Evolutionary conservation across 1,139 yeast genomes (phyloP).

Genomic region (Candida tetrigidarum): DNA sequence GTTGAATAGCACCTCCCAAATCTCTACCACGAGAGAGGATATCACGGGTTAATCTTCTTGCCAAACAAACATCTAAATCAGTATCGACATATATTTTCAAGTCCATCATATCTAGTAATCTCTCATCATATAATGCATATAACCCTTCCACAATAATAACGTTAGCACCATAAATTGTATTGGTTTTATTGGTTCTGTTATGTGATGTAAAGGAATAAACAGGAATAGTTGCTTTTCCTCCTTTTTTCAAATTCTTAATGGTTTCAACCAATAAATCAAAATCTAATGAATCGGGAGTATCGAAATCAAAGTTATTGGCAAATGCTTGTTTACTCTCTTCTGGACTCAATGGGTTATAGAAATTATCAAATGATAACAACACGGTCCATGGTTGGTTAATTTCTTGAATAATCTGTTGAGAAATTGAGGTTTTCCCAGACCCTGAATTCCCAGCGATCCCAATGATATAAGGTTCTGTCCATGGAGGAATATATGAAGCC

Average conservation of each 20-base stretch:
- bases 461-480: slow-evolving; percentile 94
- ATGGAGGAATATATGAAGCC: slow-evolving; percentile 75
- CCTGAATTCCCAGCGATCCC: slow-evolving; percentile 97
- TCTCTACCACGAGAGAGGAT: slow-evolving; percentile 87
- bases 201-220: slow-evolving; percentile 83
- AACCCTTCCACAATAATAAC: slow-evolving; percentile 93
- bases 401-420: slow-evolving; percentile 77
- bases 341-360: slow-evolving; percentile 71
- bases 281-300: slow-evolving; percentile 82
- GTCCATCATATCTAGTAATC: slow-evolving; percentile 78
- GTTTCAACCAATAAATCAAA: slow-evolving; percentile 70
- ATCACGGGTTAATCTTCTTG: slow-evolving; percentile 86
- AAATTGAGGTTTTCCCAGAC: slow-evolving; percentile 93
- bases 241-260: slow-evolving; percentile 64
- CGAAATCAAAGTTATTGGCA: slow-evolving; percentile 75
- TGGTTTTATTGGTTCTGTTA: slow-evolving; percentile 66
- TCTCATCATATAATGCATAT: slow-evolving; percentile 75
- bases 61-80: slow-evolving; percentile 88
- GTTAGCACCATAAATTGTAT: slow-evolving; percentile 92
- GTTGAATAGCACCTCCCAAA: slow-evolving; percentile 76
- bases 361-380: slow-evolving; percentile 87
- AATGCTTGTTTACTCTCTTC: slow-evolving; percentile 72
- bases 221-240: slow-evolving; percentile 69
- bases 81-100: slow-evolving; percentile 91
- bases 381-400: slow-evolving; percentile 96